phyloP scores from a whole-genome alignment of 1,284 basidiomycete genomes.

The Gymnopus androsaceus region DNA sequence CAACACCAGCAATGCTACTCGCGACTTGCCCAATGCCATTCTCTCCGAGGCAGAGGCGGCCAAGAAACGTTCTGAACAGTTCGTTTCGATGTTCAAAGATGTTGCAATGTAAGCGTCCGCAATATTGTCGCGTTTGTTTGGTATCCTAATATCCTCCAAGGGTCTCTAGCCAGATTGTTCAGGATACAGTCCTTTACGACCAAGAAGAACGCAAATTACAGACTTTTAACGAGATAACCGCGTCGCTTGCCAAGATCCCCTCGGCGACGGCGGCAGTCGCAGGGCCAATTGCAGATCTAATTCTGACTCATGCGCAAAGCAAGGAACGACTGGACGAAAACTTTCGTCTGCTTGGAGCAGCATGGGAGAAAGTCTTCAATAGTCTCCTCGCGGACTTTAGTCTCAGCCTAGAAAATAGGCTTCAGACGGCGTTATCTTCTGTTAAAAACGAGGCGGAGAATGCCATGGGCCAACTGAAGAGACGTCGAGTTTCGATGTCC shows the following conservation, averaged over 20 bases:
- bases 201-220: constrained; percentile 44
- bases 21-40: background rate
- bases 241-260: constrained; percentile 45
- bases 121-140: background rate
- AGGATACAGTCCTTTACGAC: constrained; percentile 41
- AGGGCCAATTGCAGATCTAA: constrained; percentile 45
- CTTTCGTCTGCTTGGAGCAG: constrained; percentile 37
- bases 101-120: constrained; percentile 9
- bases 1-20: background rate
- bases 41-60: background rate
- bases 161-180: constrained; percentile 44
- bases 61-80: constrained; percentile 1
- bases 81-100: constrained; percentile 10
- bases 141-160: too few relatives aligned
- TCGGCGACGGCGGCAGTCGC: constrained; percentile 41
- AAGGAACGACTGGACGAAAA: constrained; percentile 42
- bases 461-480: constrained; percentile 13
- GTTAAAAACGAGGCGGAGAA: constrained; percentile 38
- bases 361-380: constrained; percentile 49
- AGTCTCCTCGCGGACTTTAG: constrained; percentile 41
- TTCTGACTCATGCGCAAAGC: constrained; percentile 42
- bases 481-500: constrained; percentile 2
- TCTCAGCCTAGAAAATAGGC: constrained; percentile 38
- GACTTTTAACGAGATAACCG: constrained; percentile 48
- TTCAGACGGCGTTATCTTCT: constrained; percentile 37